These are phyloP conservation scores for Apiotrichum gracile DNA, from an alignment of 1,284 basidiomycete species.

Conservation along the genomic window DNA sequence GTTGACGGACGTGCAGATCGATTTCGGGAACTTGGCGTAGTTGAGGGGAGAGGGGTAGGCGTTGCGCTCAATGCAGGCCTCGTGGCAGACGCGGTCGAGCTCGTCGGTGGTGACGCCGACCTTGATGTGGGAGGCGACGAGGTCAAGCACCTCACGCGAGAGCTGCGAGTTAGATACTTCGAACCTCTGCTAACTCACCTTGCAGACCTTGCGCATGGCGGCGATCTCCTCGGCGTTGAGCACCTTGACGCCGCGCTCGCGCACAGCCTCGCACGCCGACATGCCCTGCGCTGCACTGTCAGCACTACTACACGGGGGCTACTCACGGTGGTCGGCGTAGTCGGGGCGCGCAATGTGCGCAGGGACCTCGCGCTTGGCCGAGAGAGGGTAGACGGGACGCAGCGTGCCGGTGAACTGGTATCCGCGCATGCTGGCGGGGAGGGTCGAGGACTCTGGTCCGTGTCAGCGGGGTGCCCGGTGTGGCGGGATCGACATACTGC, in stretches of 20 bases:
- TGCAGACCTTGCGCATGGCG: conserved; percentile 46
- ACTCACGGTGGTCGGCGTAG: conserved; percentile 48
- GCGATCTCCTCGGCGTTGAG: conserved; percentile 46
- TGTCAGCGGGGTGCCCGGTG: neutral
- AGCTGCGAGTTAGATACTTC: conserved; percentile 54
- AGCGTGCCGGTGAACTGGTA: conserved; percentile 46
- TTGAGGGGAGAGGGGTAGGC: conserved; percentile 92
- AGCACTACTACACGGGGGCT: neutral
- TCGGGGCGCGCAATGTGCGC: conserved; percentile 44
- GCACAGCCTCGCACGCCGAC: conserved; percentile 33
- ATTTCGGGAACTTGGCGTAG: conserved; percentile 91
- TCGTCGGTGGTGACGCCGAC: conserved; percentile 95
- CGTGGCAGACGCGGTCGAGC: conserved; percentile 91
- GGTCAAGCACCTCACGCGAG: conserved; percentile 82
- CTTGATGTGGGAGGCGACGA: conserved; percentile 73
- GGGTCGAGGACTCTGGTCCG: conserved; percentile 29
- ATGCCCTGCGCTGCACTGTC: conserved; percentile 38
- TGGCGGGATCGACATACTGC: conserved; percentile 20
- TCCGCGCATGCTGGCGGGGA: conserved; percentile 41
- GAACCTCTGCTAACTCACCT: conserved; percentile 26
- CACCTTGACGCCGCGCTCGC: conserved; percentile 36
- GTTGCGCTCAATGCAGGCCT: conserved; percentile 82
- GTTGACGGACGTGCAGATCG: conserved; percentile 91
- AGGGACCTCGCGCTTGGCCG: conserved; percentile 39
- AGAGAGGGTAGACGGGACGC: conserved; percentile 46